Evolutionary conservation across 805 yeast genomes (phyloP).

Genomic region (Kuraishia floccosa): DNA sequence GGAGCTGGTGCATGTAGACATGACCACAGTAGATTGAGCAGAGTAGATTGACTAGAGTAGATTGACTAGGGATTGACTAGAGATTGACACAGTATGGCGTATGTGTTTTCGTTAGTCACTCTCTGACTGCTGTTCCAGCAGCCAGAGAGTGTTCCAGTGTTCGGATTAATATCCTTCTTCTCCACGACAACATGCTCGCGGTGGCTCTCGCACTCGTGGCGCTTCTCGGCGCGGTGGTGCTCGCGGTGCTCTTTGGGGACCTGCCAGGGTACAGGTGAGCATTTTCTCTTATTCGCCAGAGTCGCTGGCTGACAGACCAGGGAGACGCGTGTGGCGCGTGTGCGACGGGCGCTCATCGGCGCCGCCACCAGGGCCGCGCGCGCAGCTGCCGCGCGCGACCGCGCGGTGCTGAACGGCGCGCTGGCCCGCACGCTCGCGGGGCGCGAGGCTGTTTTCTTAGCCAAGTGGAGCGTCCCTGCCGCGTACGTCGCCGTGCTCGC

Average conservation of each 20-base stretch:
- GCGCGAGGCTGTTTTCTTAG: conserved; percentile 5
- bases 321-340: not conserved
- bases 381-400: conserved; percentile 8
- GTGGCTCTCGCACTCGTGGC: conserved; percentile 3
- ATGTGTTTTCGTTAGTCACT: too few species aligned
- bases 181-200: too few species aligned
- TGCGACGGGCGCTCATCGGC: not conserved
- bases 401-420: conserved; percentile 11
- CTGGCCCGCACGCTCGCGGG: conserved; percentile 6
- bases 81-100: too few species aligned
- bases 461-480: conserved; percentile 33
- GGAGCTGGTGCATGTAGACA: too few species aligned
- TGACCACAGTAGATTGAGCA: too few species aligned
- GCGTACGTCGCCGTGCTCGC: conserved; percentile 26
- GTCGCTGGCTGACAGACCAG: not conserved
- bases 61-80: too few species aligned
- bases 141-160: too few species aligned
- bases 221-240: conserved; percentile 8
- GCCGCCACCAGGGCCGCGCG: not conserved
- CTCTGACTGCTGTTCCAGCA: too few species aligned
- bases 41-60: too few species aligned
- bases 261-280: conserved; percentile 20
- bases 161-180: too few species aligned
- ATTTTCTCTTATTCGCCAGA: not conserved
- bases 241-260: conserved; percentile 35